Evolutionary conservation across 208 protist species (phyloP).

Genomic region (Leishmania tropica): DNA sequence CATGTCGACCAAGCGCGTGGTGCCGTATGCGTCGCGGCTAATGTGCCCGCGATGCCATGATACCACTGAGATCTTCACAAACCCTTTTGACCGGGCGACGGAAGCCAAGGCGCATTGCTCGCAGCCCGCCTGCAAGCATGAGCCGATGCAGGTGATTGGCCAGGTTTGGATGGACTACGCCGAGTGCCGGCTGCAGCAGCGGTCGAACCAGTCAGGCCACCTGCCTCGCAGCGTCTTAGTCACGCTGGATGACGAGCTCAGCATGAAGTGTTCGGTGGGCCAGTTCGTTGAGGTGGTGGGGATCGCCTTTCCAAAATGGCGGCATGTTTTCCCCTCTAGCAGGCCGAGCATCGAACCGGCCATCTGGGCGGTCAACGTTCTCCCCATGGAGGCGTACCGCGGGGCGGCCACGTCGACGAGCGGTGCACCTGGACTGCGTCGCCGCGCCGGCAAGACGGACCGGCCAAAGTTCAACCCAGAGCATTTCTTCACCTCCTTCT

Average conservation of each 20-base stretch:
- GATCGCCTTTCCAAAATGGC: constrained; percentile 77
- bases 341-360: constrained; percentile 79
- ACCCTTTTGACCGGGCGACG: constrained; percentile 69
- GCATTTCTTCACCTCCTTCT: constrained; percentile 71
- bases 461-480: constrained; percentile 76
- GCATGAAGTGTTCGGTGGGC: constrained; percentile 76
- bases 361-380: constrained; percentile 79
- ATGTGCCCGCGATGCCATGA: constrained; percentile 75
- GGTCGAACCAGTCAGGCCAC: constrained; percentile 65
- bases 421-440: constrained; percentile 21
- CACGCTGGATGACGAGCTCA: constrained; percentile 86
- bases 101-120: constrained; percentile 49
- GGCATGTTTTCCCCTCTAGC: constrained; percentile 58
- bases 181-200: constrained; percentile 89
- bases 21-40: constrained; percentile 65
- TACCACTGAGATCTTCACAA: constrained; percentile 49
- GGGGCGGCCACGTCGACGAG: constrained; percentile 39
- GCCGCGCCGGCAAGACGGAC: constrained; percentile 27
- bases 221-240: constrained; percentile 81
- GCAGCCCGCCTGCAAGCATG: constrained; percentile 57
- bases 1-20: constrained; percentile 79
- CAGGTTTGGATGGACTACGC: constrained; percentile 91
- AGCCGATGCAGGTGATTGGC: constrained; percentile 69
- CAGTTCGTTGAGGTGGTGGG: constrained; percentile 88
- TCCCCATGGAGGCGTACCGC: constrained; percentile 79